phyloP scores from a whole-genome alignment of 345 rosid species.

The Citrus reticulata region DNA sequence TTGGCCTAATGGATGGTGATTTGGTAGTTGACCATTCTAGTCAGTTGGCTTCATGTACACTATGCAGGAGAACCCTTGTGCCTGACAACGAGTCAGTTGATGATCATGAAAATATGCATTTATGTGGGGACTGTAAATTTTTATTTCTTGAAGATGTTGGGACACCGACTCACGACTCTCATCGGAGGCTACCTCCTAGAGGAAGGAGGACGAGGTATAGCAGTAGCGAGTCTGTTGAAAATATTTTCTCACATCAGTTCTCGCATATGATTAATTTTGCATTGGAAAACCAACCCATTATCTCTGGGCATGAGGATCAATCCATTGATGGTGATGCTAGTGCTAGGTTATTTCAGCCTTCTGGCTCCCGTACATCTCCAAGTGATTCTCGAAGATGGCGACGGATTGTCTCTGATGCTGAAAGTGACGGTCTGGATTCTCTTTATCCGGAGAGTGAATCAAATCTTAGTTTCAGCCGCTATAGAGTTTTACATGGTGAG shows the following conservation, averaged over 20 bases:
- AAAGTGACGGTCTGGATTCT: slow-evolving; percentile 67
- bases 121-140: slow-evolving; percentile 84
- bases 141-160: slow-evolving; percentile 64
- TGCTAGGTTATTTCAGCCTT: slow-evolving; percentile 32
- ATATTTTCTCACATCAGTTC: slow-evolving; percentile 52
- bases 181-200: slow-evolving; percentile 29
- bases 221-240: slow-evolving; percentile 65
- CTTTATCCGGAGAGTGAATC: slow-evolving; percentile 60
- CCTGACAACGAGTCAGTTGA: slow-evolving; percentile 39
- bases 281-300: slow-evolving; percentile 49
- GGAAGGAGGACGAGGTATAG: slow-evolving; percentile 51
- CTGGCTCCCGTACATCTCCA: slow-evolving; percentile 53
- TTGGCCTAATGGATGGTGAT: slow-evolving; percentile 19
- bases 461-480: slow-evolving; percentile 48
- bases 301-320: slow-evolving; percentile 39
- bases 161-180: slow-evolving; percentile 39
- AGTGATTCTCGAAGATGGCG: slow-evolving; percentile 69
- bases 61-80: slow-evolving; percentile 49
- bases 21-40: slow-evolving; percentile 22
- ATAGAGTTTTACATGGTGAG: slow-evolving; percentile 48
- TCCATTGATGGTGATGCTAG: slow-evolving; percentile 33
- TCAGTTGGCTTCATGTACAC: slow-evolving; percentile 43
- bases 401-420: slow-evolving; percentile 59
- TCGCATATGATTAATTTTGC: slow-evolving; percentile 47
- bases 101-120: slow-evolving; percentile 37